These are phyloP conservation scores for Excoecaria agallocha DNA, from an alignment of 345 rosid genomes.

Conservation along the genomic window DNA sequence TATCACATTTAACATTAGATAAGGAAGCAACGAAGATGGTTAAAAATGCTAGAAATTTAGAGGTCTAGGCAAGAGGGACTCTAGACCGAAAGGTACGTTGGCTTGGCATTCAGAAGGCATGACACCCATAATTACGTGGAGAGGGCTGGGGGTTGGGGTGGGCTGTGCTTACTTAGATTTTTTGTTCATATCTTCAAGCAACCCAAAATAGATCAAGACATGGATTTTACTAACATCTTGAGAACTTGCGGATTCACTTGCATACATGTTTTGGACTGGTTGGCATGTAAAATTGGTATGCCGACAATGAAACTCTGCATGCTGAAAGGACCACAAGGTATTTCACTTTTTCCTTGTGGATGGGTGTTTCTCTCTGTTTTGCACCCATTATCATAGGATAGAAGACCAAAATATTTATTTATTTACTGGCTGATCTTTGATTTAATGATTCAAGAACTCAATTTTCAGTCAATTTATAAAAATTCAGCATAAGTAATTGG, in stretches of 20 bases:
- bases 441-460: not conserved
- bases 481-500: constrained; percentile 7
- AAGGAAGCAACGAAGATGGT: not conserved
- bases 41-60: not conserved
- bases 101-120: not conserved
- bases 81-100: not conserved
- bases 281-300: not conserved
- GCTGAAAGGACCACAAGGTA: not conserved
- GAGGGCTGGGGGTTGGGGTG: not conserved
- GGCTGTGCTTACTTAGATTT: not conserved
- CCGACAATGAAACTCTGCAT: not conserved
- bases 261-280: not conserved
- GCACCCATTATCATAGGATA: not conserved
- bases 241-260: not conserved
- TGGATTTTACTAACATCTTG: not conserved
- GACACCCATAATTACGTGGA: not conserved
- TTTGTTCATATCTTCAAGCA: not conserved
- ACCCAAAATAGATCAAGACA: not conserved
- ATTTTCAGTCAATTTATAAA: not conserved
- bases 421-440: not conserved
- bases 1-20: not conserved
- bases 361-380: not conserved
- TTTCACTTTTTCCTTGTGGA: not conserved
- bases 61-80: no score
- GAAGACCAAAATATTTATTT: not conserved